Conservation (phyloP, 768 basidiomycete genomes). For the Hypsizygus marmoreus region DNA sequence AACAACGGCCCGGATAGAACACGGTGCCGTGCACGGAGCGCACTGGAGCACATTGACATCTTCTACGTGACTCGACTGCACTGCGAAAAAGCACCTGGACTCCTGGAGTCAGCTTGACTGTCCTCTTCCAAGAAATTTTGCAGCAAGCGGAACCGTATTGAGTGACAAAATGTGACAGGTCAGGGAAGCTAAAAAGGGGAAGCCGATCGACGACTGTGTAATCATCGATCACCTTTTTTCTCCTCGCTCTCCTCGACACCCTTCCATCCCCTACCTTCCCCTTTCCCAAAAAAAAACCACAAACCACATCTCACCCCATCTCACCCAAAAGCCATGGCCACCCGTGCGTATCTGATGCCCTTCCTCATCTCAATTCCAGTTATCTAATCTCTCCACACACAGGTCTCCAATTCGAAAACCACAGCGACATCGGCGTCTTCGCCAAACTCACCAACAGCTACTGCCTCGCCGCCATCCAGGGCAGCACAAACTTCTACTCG, state of each 20-base stretch:
- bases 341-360: constrained; percentile 42
- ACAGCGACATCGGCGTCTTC: constrained; percentile 95
- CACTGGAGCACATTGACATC: constrained; percentile 5
- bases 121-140: background rate
- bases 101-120: background rate
- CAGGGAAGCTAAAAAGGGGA: constrained; percentile 5
- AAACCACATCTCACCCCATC: constrained; percentile 2
- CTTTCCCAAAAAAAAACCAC: constrained; percentile 5
- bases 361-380: constrained; percentile 6
- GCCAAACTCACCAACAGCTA: constrained; percentile 97
- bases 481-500: constrained; percentile 97
- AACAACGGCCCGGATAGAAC: background rate
- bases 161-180: constrained; percentile 25
- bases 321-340: constrained; percentile 40
- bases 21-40: constrained; percentile 12
- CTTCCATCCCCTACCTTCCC: constrained; percentile 7
- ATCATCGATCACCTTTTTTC: constrained; percentile 12
- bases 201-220: constrained; percentile 1
- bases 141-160: constrained; percentile 15
- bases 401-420: constrained; percentile 95
- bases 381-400: no score
- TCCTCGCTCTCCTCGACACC: constrained; percentile 12
- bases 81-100: no score
- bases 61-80: background rate
- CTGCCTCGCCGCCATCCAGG: constrained; percentile 91